phyloP scores from a whole-genome alignment of 1,284 basidiomycete species.

The Ganoderma multipileum region DNA sequence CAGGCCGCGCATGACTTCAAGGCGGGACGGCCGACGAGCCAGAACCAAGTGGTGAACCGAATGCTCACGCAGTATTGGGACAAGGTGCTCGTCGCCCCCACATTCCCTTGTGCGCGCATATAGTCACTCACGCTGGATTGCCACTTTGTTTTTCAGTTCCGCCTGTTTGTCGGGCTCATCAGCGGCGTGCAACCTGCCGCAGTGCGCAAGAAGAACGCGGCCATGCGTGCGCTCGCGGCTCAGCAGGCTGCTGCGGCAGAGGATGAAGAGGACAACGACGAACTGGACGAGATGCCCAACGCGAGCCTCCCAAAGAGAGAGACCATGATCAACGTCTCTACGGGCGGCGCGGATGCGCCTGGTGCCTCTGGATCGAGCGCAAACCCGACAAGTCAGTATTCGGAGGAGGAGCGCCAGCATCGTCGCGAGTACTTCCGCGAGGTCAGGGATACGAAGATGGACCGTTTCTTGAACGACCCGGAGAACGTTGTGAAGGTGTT shows the following conservation, averaged over 20 bases:
- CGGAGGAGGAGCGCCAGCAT: slow-evolving; percentile 31
- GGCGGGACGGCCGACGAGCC: slow-evolving; percentile 53
- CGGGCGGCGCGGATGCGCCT: background rate
- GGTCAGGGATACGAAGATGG: slow-evolving; percentile 49
- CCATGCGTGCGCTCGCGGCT: slow-evolving; percentile 18
- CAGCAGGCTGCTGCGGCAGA: slow-evolving; percentile 16
- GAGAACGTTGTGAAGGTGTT: slow-evolving; percentile 60
- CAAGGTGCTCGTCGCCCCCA: slow-evolving; percentile 48
- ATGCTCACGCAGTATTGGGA: slow-evolving; percentile 66
- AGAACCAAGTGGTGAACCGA: slow-evolving; percentile 47
- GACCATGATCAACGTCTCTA: slow-evolving; percentile 12
- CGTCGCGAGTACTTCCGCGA: slow-evolving; percentile 45
- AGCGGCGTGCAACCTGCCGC: slow-evolving; percentile 40
- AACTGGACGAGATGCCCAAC: slow-evolving; percentile 25
- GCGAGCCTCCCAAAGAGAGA: slow-evolving; percentile 21
- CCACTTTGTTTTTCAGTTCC: slow-evolving; percentile 46
- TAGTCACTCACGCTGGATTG: background rate
- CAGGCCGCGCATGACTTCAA: slow-evolving; percentile 65
- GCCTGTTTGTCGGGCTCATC: slow-evolving; percentile 61
- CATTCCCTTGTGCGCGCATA: background rate
- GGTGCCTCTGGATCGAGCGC: background rate
- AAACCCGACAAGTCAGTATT: background rate
- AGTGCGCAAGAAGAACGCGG: slow-evolving; percentile 33
- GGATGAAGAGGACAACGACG: slow-evolving; percentile 31
- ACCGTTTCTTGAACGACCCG: slow-evolving; percentile 64